These are phyloP conservation scores for Gymnopilus dilepis DNA, from an alignment of 768 basidiomycete genomes.

Conservation along the genomic window DNA sequence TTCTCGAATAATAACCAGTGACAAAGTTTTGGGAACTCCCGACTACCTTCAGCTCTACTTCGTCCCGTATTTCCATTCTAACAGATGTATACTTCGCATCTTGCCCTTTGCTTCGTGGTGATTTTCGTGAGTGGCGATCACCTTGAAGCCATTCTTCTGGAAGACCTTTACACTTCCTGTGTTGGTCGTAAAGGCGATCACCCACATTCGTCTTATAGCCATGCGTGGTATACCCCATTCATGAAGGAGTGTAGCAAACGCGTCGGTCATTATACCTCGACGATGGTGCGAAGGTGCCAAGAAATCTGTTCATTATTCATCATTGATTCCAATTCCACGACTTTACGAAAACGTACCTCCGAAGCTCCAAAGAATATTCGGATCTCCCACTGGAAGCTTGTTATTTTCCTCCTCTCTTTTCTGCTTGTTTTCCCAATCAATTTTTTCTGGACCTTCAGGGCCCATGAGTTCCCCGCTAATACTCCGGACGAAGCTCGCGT, in stretches of 20 bases:
- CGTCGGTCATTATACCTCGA: slow-evolving; percentile 76
- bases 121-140: slow-evolving; percentile 23
- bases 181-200: slow-evolving; percentile 56
- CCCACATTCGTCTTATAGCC: slow-evolving; percentile 53
- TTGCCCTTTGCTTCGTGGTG: slow-evolving; percentile 27
- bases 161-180: slow-evolving; percentile 67
- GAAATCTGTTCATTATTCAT: slow-evolving; percentile 49
- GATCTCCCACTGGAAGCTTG: slow-evolving; percentile 49
- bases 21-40: too few relatives aligned
- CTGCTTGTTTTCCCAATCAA: slow-evolving; percentile 44
- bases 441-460: slow-evolving; percentile 15
- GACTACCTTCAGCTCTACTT: background rate
- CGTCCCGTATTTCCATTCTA: slow-evolving; percentile 34
- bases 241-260: slow-evolving; percentile 54
- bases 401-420: slow-evolving; percentile 46
- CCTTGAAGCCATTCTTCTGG: slow-evolving; percentile 33
- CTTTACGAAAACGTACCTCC: slow-evolving; percentile 49
- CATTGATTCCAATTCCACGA: background rate
- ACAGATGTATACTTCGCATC: slow-evolving; percentile 27
- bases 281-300: slow-evolving; percentile 66
- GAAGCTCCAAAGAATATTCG: slow-evolving; percentile 61
- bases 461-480: slow-evolving; percentile 26
- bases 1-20: background rate
- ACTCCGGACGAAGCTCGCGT: slow-evolving; percentile 43
- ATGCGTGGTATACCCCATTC: slow-evolving; percentile 72